Evolutionary conservation across 2,329 filamentous ascomycete genomes (phyloP).

Genomic region (Trichoderma koningiopsis): DNA sequence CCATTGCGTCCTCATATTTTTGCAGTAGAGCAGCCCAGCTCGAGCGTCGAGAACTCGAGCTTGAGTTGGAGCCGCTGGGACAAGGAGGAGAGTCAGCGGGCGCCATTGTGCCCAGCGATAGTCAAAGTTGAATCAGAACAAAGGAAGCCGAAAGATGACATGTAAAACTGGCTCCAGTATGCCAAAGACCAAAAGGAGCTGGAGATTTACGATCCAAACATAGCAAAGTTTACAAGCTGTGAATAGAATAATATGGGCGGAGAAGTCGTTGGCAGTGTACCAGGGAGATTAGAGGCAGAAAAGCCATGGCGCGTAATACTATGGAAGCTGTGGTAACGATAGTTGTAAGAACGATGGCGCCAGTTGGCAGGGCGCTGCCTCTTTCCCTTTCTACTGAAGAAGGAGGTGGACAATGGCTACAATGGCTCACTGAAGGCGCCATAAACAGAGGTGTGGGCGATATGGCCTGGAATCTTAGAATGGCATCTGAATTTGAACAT

Average conservation of each 20-base stretch:
- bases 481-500: background rate
- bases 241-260: conserved; percentile 28
- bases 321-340: background rate
- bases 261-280: background rate
- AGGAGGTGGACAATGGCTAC: background rate
- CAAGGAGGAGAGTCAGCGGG: conserved; percentile 34
- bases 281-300: background rate
- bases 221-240: conserved; percentile 37
- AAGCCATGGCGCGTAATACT: background rate
- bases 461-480: background rate
- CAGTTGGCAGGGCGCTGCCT: background rate
- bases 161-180: conserved; percentile 23
- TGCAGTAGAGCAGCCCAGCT: conserved; percentile 22
- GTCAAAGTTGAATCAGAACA: conserved; percentile 33
- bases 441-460: background rate
- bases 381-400: background rate
- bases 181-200: background rate
- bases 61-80: conserved; percentile 9
- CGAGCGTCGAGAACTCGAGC: conserved; percentile 22
- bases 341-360: conserved; percentile 3
- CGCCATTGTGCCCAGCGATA: conserved; percentile 39
- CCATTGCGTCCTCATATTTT: conserved; percentile 29
- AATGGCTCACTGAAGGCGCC: background rate
- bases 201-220: conserved; percentile 40
- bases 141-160: conserved; percentile 39